phyloP scores from a whole-genome alignment of 1,139 yeast species.

The Nadsonia starkeyi-henricii region DNA sequence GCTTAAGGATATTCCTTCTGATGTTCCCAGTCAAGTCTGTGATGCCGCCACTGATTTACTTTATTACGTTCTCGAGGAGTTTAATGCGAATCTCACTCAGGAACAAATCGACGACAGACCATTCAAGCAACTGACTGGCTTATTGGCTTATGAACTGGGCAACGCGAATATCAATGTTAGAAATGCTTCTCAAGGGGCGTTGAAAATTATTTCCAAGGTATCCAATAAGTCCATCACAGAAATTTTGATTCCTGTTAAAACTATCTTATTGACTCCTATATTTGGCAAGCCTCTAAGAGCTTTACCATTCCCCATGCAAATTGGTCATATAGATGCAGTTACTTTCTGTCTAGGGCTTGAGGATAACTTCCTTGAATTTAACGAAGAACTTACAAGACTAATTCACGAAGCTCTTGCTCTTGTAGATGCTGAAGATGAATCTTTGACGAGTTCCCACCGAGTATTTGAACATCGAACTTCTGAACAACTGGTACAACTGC shows the following conservation, averaged over 20 bases:
- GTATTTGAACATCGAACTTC: slow-evolving; percentile 78
- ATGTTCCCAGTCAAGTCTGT: slow-evolving; percentile 71
- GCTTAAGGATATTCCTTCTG: slow-evolving; percentile 77
- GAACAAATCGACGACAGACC: slow-evolving; percentile 48
- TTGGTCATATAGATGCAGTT: slow-evolving; percentile 94
- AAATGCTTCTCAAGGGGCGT: slow-evolving; percentile 63
- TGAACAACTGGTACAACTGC: slow-evolving; percentile 68
- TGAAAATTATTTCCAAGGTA: slow-evolving; percentile 53
- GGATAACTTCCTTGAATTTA: slow-evolving; percentile 68
- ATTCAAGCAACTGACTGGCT: slow-evolving; percentile 74
- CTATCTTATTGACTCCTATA: slow-evolving; percentile 74
- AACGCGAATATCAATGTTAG: slow-evolving; percentile 77
- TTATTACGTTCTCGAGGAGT: slow-evolving; percentile 46
- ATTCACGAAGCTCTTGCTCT: slow-evolving; percentile 82
- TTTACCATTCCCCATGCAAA: slow-evolving; percentile 95
- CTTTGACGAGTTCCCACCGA: slow-evolving; percentile 75
- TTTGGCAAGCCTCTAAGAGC: slow-evolving; percentile 96
- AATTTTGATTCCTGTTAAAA: slow-evolving; percentile 71
- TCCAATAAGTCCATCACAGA: slow-evolving; percentile 58
- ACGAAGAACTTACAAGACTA: slow-evolving; percentile 75
- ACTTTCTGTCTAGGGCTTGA: slow-evolving; percentile 76
- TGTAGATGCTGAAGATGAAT: slow-evolving; percentile 96
- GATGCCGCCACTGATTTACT: slow-evolving; percentile 57
- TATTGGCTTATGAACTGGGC: slow-evolving; percentile 82
- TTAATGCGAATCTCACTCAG: slow-evolving; percentile 45